A percentile compares a stretch with the other conserved stretches of the same genome.
Evolutionary conservation across 148 eudicot species (phyloP).

Genomic region (Vaccinium corymbosum): DNA sequence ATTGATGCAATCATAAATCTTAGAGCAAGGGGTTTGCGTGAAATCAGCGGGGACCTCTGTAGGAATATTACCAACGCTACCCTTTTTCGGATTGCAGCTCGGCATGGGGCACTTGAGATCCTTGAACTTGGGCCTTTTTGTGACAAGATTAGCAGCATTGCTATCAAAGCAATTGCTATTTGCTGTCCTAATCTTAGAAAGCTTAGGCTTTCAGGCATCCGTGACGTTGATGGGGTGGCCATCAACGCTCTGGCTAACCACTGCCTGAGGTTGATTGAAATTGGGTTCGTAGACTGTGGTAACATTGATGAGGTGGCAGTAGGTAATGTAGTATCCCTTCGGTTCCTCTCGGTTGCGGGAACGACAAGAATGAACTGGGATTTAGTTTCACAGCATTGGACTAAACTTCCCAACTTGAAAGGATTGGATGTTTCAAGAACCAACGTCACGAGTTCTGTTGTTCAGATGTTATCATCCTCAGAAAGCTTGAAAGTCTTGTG

Average conservation of each 20-base stretch:
- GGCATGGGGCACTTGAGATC: conserved; percentile 47
- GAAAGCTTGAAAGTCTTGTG: conserved; percentile 66
- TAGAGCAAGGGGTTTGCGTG: conserved; percentile 48
- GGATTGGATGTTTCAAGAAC: conserved; percentile 92
- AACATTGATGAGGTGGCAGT: conserved; percentile 51
- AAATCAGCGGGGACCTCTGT: conserved; percentile 73
- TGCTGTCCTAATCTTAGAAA: conserved; percentile 58
- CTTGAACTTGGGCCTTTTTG: conserved; percentile 72
- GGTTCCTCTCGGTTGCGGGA: conserved; percentile 75
- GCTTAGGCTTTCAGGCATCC: conserved; percentile 65
- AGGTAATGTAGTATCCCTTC: conserved; percentile 54
- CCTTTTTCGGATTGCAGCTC: conserved; percentile 44
- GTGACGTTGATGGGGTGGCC: conserved; percentile 67
- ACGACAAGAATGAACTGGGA: conserved; percentile 65
- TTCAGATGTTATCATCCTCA: conserved; percentile 45
- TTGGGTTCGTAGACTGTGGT: conserved; percentile 74
- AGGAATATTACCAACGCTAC: conserved; percentile 68
- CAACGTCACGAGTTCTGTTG: conserved; percentile 44
- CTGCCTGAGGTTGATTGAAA: conserved; percentile 55
- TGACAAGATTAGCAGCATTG: conserved; percentile 61
- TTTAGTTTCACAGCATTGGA: conserved; percentile 57
- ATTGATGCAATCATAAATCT: conserved; percentile 62
- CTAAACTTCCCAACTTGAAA: conserved; percentile 52
- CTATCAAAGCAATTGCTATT: conserved; percentile 61
- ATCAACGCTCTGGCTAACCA: conserved; percentile 58